Percentiles rank a stretch among this genome's conserved stretches.
Conservation (phyloP, 805 yeast genomes). For the Tetrapisispora fleetii region DNA sequence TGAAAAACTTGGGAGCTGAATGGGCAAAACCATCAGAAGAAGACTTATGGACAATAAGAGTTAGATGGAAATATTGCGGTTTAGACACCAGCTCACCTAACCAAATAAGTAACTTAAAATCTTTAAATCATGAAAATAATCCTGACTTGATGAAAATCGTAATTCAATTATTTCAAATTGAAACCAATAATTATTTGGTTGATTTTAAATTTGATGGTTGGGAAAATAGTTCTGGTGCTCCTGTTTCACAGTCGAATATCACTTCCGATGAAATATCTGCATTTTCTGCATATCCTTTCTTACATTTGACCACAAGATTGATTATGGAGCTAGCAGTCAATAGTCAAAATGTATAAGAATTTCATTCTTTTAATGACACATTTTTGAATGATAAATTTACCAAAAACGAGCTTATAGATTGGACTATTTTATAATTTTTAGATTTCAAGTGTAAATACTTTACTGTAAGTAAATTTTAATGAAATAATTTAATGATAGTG, state of each 20-base stretch:
- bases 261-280: slow-evolving; percentile 68
- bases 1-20: slow-evolving; percentile 89
- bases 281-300: slow-evolving; percentile 91
- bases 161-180: slow-evolving; percentile 89
- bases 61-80: slow-evolving; percentile 69
- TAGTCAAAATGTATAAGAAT: slow-evolving; percentile 43
- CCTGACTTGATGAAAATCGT: slow-evolving; percentile 93
- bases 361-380: neutral
- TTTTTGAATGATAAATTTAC: neutral
- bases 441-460: neutral
- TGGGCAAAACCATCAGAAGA: slow-evolving; percentile 95
- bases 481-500: neutral
- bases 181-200: slow-evolving; percentile 89
- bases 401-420: slow-evolving; percentile 1
- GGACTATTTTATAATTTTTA: neutral
- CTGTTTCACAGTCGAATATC: slow-evolving; percentile 19
- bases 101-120: neutral
- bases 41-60: slow-evolving; percentile 91
- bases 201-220: slow-evolving; percentile 98
- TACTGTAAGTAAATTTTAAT: slow-evolving; percentile 1
- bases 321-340: slow-evolving; percentile 97
- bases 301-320: slow-evolving; percentile 82
- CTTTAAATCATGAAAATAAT: slow-evolving; percentile 13
- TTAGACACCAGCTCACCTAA: neutral
- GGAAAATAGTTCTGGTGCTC: slow-evolving; percentile 46